A percentile compares a stretch with the other conserved stretches of the same genome.
These are phyloP conservation scores for Mortierella sp. DNA, from an alignment of 371 early-diverging fungal species.

Conservation along the genomic window DNA sequence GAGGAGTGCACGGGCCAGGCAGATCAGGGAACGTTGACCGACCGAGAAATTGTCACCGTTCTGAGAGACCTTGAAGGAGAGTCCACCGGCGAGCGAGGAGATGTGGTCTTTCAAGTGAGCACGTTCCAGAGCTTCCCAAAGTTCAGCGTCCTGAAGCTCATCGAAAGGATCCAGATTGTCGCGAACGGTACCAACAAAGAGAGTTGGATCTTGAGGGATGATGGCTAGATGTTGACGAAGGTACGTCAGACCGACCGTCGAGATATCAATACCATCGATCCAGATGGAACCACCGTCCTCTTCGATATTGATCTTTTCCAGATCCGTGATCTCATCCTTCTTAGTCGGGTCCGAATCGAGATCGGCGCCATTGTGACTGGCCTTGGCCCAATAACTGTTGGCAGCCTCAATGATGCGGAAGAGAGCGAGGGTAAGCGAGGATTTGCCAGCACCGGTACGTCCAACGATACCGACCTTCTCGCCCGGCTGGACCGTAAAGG, in stretches of 20 bases:
- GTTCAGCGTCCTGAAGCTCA: conserved; percentile 66
- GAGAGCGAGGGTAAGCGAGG: conserved; percentile 74
- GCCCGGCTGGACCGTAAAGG: conserved; percentile 38
- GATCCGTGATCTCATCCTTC: conserved; percentile 18
- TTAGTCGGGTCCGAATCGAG: conserved; percentile 68
- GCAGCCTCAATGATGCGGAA: conserved; percentile 81
- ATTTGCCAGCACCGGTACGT: conserved; percentile 79
- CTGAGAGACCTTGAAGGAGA: conserved; percentile 55
- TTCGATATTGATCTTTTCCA: conserved; percentile 38
- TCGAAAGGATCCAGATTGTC: conserved; percentile 81
- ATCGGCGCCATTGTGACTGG: conserved; percentile 65
- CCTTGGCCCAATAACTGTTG: conserved; percentile 46
- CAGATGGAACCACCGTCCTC: conserved; percentile 54
- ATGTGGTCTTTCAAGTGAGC: conserved; percentile 66
- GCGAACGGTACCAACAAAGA: conserved; percentile 53
- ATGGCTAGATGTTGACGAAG: conserved; percentile 66
- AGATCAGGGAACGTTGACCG: conserved; percentile 78
- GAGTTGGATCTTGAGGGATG: conserved; percentile 87
- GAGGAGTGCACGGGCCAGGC: conserved; percentile 73
- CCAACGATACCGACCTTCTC: conserved; percentile 62
- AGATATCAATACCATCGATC: conserved; percentile 81
- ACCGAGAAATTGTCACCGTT: conserved; percentile 69
- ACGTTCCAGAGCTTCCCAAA: conserved; percentile 69
- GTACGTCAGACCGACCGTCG: conserved; percentile 41
- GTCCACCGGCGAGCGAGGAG: conserved; percentile 54